phyloP scores from a whole-genome alignment of 2,329 filamentous ascomycete genomes.

The Ophiostoma quercus region DNA sequence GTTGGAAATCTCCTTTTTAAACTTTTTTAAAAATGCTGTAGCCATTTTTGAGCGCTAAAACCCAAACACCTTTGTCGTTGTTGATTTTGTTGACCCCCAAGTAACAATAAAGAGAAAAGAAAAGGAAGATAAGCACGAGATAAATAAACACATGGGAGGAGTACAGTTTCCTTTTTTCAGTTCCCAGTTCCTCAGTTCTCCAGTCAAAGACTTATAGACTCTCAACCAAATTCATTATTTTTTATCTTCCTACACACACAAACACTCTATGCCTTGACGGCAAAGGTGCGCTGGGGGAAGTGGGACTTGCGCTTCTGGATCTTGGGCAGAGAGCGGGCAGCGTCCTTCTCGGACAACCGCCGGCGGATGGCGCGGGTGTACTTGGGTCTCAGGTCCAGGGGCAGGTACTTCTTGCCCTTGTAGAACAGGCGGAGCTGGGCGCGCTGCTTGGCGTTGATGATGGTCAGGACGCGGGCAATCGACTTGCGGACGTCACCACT shows the following conservation, averaged over 20 bases:
- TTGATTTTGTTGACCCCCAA: slow-evolving; percentile 18
- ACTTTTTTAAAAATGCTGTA: slow-evolving; percentile 14
- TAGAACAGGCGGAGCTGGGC: slow-evolving; percentile 98
- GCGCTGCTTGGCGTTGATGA: slow-evolving; percentile 99
- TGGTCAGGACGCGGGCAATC: slow-evolving; percentile 95
- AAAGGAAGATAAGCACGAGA: slow-evolving; percentile 17
- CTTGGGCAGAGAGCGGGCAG: slow-evolving; percentile 79
- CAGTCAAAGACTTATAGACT: too few relatives aligned
- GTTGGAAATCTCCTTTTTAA: neutral
- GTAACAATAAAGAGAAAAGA: slow-evolving; percentile 15
- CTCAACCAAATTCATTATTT: slow-evolving; percentile 13
- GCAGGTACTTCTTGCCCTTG: slow-evolving; percentile 99
- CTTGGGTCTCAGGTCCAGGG: slow-evolving; percentile 97
- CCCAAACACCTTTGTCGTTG: slow-evolving; percentile 16
- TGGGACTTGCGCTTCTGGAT: slow-evolving; percentile 92
- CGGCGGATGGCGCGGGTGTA: slow-evolving; percentile 97
- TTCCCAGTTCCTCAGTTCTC: too few relatives aligned
- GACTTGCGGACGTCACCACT: slow-evolving; percentile 99
- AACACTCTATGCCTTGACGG: slow-evolving; percentile 69
- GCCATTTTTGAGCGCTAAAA: slow-evolving; percentile 20
- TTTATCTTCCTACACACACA: neutral
- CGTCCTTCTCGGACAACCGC: slow-evolving; percentile 88
- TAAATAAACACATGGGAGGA: slow-evolving; percentile 1
- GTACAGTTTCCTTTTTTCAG: neutral
- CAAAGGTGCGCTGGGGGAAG: slow-evolving; percentile 98